Percentiles rank a stretch among this genome's conserved stretches.
Conservation (phyloP, 2,329 filamentous ascomycete species). For the Ilyonectria sp. region DNA sequence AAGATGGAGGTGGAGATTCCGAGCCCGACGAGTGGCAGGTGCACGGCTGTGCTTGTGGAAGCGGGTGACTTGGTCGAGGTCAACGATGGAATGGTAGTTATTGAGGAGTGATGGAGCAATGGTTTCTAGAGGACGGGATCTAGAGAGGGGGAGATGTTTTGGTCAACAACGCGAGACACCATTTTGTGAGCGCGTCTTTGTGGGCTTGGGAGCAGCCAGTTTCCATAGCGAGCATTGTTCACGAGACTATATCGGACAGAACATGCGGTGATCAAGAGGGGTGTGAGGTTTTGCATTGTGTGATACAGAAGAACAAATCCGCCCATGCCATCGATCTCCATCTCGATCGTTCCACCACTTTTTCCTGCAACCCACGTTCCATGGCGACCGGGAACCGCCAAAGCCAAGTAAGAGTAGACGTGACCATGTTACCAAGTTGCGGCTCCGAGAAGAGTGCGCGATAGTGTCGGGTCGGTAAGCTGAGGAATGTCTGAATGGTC, state of each 20-base stretch:
- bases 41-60: slow-evolving; percentile 45
- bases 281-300: not conserved
- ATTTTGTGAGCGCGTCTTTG: not conserved
- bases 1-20: slow-evolving; percentile 57
- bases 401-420: too few species aligned
- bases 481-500: too few species aligned
- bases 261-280: not conserved
- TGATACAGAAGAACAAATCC: not conserved
- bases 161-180: not conserved
- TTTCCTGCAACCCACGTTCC: not conserved
- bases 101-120: slow-evolving; percentile 33
- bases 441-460: too few species aligned
- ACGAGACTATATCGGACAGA: not conserved
- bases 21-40: slow-evolving; percentile 47
- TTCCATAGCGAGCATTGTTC: not conserved
- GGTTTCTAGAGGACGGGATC: not conserved
- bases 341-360: not conserved
- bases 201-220: not conserved
- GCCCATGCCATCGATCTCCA: not conserved
- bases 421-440: too few species aligned
- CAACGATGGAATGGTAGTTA: slow-evolving; percentile 47
- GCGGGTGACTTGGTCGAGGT: slow-evolving; percentile 51
- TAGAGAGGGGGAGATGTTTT: not conserved
- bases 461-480: too few species aligned
- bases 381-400: not conserved